Percentiles rank a stretch among this genome's conserved stretches.
phyloP scores from a whole-genome alignment of 2,329 filamentous ascomycete species.

The Leptographium lundbergii region DNA sequence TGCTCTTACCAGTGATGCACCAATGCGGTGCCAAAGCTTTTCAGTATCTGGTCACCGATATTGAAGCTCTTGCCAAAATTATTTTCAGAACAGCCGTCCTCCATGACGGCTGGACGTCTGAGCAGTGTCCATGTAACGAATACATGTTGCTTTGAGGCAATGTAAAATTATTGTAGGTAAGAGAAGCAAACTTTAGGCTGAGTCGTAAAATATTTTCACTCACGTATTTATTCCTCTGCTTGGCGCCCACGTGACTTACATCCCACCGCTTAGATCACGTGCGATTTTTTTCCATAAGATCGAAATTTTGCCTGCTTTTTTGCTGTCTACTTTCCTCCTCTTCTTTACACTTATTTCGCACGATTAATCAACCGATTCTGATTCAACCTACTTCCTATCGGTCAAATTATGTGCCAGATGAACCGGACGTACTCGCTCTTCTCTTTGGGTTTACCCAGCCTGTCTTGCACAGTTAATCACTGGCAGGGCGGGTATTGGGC shows the following conservation, averaged over 20 bases:
- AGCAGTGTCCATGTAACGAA: background rate
- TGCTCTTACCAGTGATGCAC: background rate
- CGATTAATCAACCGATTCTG: conserved; percentile 48
- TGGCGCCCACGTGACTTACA: background rate
- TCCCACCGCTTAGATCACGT: conserved; percentile 2
- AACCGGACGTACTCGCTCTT: conserved; percentile 16
- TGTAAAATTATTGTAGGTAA: background rate
- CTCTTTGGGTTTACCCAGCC: conserved; percentile 1
- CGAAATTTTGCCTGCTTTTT: conserved; percentile 3
- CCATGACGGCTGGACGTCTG: background rate
- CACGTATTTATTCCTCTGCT: background rate
- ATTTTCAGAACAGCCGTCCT: background rate
- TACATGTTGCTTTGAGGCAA: background rate
- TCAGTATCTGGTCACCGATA: background rate
- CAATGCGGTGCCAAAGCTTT: background rate
- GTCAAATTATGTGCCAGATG: conserved; percentile 50
- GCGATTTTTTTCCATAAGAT: background rate
- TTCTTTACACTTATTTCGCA: conserved; percentile 35
- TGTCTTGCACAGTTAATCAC: background rate
- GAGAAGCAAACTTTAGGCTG: background rate
- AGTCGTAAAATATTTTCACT: background rate
- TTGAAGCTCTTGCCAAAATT: background rate
- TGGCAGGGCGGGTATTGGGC: background rate
- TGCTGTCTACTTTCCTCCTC: conserved; percentile 12
- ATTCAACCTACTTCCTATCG: conserved; percentile 36